Percentiles rank a stretch among this genome's conserved stretches.
phyloP scores from a whole-genome alignment of 202 grass and related monocot genomes.

The Musa balbisiana region DNA sequence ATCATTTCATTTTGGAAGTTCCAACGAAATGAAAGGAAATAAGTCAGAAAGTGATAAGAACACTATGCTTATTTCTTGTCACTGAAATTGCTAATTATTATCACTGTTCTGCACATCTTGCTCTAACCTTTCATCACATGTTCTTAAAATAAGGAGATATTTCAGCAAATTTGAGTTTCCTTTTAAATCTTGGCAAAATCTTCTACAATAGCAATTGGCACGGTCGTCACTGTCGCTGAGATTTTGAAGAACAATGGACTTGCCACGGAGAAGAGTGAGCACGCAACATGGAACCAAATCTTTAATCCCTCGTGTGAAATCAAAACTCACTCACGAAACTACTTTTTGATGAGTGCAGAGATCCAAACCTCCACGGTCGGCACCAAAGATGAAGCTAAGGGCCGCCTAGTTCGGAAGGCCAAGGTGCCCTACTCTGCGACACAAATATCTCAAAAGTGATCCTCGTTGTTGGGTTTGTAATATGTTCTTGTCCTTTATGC shows the following conservation, averaged over 20 bases:
- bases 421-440: conserved; percentile 29
- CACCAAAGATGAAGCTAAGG: conserved; percentile 72
- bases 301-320: background rate
- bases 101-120: no score
- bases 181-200: background rate
- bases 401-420: conserved; percentile 78
- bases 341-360: conserved; percentile 27
- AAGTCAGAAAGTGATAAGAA: no score
- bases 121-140: no score
- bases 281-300: no score
- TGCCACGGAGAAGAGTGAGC: conserved; percentile 72
- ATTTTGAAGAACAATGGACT: conserved; percentile 86
- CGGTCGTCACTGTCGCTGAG: conserved; percentile 82
- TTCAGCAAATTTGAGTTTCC: background rate
- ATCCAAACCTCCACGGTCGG: conserved; percentile 86
- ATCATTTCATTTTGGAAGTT: no score
- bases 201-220: conserved; percentile 53
- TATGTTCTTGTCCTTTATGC: conserved; percentile 8
- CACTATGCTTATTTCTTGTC: no score
- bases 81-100: no score
- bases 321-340: conserved; percentile 1
- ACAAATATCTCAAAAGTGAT: background rate
- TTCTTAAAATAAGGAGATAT: no score
- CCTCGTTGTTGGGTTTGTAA: background rate
- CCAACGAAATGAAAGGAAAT: no score